These are phyloP conservation scores for Stemphylium lycopersici DNA, from an alignment of 2,329 filamentous ascomycete genomes.

Conservation along the genomic window DNA sequence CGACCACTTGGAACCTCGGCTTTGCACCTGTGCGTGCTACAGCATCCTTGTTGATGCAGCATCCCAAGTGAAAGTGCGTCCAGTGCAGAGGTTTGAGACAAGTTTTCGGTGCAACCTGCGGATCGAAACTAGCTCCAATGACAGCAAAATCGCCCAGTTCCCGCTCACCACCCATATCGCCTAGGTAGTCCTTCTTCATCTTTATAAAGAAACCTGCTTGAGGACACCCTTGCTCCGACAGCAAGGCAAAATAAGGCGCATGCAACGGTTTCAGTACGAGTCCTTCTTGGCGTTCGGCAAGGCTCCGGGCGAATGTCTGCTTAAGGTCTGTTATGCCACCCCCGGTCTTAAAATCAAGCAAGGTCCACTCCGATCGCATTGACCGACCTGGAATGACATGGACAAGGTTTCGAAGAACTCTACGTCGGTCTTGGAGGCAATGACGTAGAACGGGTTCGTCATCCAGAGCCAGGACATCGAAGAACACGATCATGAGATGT, in stretches of 20 bases:
- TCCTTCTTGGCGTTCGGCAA: slow-evolving; percentile 73
- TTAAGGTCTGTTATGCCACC: slow-evolving; percentile 42
- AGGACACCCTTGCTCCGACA: slow-evolving; percentile 30
- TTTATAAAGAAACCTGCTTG: slow-evolving; percentile 69
- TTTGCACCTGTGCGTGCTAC: slow-evolving; percentile 58
- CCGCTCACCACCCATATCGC: slow-evolving; percentile 73
- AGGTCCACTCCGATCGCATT: slow-evolving; percentile 68
- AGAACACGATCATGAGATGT: slow-evolving; percentile 66
- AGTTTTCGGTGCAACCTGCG: slow-evolving; percentile 64
- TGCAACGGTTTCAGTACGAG: slow-evolving; percentile 78
- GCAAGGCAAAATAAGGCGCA: slow-evolving; percentile 71
- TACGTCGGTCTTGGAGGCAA: slow-evolving; percentile 65
- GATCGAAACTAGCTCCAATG: slow-evolving; percentile 74
- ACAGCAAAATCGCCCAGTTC: slow-evolving; percentile 75
- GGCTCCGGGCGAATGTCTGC: slow-evolving; percentile 67
- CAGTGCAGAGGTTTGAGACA: slow-evolving; percentile 65
- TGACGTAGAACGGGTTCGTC: slow-evolving; percentile 59
- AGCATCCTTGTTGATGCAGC: slow-evolving; percentile 70
- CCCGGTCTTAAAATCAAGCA: slow-evolving; percentile 66
- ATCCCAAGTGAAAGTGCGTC: slow-evolving; percentile 83
- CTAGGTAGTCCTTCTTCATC: slow-evolving; percentile 87
- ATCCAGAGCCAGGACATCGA: slow-evolving; percentile 65
- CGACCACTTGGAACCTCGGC: slow-evolving; percentile 71
- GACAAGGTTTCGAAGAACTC: slow-evolving; percentile 64
- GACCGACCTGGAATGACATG: slow-evolving; percentile 65